Evolutionary conservation across 2,329 filamentous ascomycete species (phyloP).

Genomic region (Akanthomyces muscarius): DNA sequence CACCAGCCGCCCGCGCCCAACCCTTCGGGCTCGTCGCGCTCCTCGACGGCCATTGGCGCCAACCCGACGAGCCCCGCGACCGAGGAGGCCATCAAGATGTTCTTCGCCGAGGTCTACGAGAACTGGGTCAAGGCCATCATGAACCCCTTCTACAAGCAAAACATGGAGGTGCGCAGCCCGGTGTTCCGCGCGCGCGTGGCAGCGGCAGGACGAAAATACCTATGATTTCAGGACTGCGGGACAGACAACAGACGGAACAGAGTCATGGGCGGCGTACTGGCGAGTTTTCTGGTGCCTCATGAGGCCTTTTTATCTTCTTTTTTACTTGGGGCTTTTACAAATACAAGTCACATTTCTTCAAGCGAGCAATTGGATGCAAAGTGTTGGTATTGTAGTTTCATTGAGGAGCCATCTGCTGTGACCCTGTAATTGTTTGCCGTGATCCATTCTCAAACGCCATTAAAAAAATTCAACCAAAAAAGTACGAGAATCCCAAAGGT

Average conservation of each 20-base stretch:
- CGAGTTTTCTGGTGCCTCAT: background rate
- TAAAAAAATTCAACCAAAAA: constrained; percentile 2
- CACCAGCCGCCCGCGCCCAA: constrained; percentile 63
- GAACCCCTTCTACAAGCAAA: constrained; percentile 90
- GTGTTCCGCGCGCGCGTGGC: constrained; percentile 79
- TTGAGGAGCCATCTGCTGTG: constrained; percentile 31
- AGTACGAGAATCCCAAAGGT: constrained; percentile 5
- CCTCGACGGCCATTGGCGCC: constrained; percentile 67
- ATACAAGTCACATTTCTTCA: background rate
- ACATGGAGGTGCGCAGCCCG: constrained; percentile 80
- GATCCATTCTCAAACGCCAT: constrained; percentile 13
- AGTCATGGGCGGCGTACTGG: constrained; percentile 3
- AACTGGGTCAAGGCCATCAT: constrained; percentile 95
- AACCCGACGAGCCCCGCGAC: constrained; percentile 88
- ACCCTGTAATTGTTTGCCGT: constrained; percentile 20
- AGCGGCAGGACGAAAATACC: constrained; percentile 87
- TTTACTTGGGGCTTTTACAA: background rate
- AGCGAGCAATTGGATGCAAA: background rate
- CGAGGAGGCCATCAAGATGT: constrained; percentile 91
- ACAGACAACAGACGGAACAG: background rate
- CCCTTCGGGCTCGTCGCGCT: constrained; percentile 45
- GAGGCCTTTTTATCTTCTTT: background rate
- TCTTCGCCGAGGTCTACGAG: constrained; percentile 94
- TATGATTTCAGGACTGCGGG: constrained; percentile 45
- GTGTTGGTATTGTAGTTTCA: constrained; percentile 15